Evolutionary conservation across 2,329 filamentous ascomycete species (phyloP), one percentile per base, ranked within the genome.

Genomic region (Madurella mycetomatis): DNA sequence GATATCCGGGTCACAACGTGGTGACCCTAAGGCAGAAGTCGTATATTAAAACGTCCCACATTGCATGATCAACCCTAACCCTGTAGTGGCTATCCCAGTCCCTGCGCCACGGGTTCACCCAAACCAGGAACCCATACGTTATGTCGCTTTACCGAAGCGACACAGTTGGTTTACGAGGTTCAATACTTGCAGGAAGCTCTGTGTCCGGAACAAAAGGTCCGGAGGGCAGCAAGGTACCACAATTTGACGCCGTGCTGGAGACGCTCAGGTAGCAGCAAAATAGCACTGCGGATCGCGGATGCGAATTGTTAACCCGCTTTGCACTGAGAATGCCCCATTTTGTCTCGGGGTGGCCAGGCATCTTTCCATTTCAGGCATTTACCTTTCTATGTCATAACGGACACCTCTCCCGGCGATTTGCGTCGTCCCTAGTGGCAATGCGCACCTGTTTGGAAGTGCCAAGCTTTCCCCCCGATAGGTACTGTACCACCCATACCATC

Each of bases 231-330:
- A 32, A 37, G 25, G 25, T 25, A 25, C 25, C 34, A 41, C 42
- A 41, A 25, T 53, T 50, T 41, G 30, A 43, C 12, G 32, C 37
- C 34, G 43, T 51, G 47, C 45, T 56, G 51, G 39, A 47, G 37
- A 41, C 44, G 37, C 25, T 47, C 53, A 53, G 52, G 51, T 50
- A 44, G 51, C 49, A 59, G 51, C 51, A 53, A 49, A 53, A 42
- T 40, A 45, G 45, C 25, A 46, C 18, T 53, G 56, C 47, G 50
- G 46, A 53, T 52, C 41, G 45, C 53, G 31, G 41, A 41, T 50
- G 47, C 39, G 19, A 48, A 54, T 41, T 52, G 51, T 53, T 53
- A 56, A 54, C 56, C 56, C 56, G 58, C 56, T 53, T 47, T 54
- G 53, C 48, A 48, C 13, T 32, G 16, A 31, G 51, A 59, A 56